These are phyloP conservation scores for Skeletonema menzelii DNA, from an alignment of 108 stramenopile species.

Conservation along the genomic window DNA sequence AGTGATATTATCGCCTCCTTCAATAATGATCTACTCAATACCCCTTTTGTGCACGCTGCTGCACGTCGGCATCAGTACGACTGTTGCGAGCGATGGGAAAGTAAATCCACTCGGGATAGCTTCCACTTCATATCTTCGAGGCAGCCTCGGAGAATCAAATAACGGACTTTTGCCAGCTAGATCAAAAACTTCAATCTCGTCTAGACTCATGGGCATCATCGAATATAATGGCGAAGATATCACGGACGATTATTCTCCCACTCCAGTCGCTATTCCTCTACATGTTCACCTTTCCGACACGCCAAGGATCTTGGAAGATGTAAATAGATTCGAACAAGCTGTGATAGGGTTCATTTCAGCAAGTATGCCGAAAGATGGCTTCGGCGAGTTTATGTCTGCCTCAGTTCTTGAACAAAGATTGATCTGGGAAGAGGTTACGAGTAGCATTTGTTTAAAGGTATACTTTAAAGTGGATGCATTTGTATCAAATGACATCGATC, in stretches of 20 bases:
- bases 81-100: background rate
- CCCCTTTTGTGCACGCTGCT: background rate
- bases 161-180: background rate
- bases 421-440: background rate
- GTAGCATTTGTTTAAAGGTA: background rate
- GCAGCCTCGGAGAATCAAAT: background rate
- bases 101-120: background rate
- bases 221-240: background rate
- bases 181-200: background rate
- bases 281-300: background rate
- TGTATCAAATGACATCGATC: background rate
- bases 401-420: background rate
- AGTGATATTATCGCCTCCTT: background rate
- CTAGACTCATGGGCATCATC: background rate
- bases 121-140: background rate
- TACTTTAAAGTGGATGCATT: slow-evolving; percentile 2
- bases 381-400: background rate
- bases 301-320: background rate
- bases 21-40: background rate
- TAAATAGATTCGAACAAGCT: background rate
- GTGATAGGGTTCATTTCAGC: background rate
- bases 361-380: background rate
- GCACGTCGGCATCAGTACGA: background rate
- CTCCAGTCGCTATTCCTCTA: background rate
- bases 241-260: background rate